Conservation (phyloP, 2,329 filamentous ascomycete species). For the Aspergillus costaricaensis region DNA sequence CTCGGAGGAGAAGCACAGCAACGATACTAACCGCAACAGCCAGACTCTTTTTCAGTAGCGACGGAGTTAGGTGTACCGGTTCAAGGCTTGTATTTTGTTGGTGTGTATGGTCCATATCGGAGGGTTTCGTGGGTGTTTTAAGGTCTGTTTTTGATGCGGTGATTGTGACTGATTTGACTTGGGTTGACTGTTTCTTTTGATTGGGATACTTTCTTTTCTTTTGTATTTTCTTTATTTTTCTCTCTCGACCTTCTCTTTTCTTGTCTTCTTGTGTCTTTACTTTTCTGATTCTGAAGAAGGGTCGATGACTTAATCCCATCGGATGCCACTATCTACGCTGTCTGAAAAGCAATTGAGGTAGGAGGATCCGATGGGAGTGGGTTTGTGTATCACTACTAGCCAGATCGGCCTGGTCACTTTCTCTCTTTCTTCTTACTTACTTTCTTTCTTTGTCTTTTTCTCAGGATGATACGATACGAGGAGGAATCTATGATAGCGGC, state of each 20-base stretch:
- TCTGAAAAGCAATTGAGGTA: no score
- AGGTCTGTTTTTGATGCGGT: background rate
- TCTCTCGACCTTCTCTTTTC: no score
- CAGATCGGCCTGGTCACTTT: background rate
- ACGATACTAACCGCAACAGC: background rate
- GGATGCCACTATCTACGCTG: no score
- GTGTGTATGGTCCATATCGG: conserved; percentile 18
- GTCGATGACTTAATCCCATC: background rate
- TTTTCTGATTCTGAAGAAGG: background rate
- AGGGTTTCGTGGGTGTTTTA: conserved; percentile 7
- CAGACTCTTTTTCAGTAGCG: conserved; percentile 24
- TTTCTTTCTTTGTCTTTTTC: background rate
- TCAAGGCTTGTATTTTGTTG: conserved; percentile 15
- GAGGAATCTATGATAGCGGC: no score
- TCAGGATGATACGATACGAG: background rate
- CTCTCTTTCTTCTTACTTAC: background rate
- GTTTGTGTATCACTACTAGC: background rate
- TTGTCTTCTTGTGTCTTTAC: no score
- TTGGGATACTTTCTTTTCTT: background rate
- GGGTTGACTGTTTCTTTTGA: background rate
- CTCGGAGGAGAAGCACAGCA: background rate
- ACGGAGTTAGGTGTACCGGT: conserved; percentile 24
- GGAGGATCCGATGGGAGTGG: background rate
- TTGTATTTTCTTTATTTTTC: no score
- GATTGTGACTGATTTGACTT: background rate